Evolutionary conservation across 176 grass and related monocot genomes (phyloP).

Genomic region (Juncus inflexus): DNA sequence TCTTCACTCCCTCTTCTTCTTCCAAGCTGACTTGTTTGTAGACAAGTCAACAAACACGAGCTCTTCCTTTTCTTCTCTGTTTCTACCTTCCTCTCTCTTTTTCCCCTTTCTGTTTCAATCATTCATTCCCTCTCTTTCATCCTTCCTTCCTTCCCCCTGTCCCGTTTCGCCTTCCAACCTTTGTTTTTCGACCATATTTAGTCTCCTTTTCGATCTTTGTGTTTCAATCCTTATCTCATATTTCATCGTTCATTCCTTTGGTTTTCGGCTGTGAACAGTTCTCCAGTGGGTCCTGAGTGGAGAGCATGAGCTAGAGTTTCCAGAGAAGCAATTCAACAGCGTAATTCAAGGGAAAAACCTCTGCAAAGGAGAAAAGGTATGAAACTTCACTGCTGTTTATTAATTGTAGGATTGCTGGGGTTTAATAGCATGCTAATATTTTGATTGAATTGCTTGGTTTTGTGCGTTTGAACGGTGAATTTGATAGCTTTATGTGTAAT

Average conservation of each 20-base stretch:
- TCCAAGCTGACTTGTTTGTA: too few species aligned
- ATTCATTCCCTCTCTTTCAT: too few species aligned
- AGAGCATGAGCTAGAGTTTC: conserved; percentile 7
- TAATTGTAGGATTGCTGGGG: background rate
- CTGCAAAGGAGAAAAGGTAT: background rate
- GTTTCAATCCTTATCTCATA: too few species aligned
- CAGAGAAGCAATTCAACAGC: background rate
- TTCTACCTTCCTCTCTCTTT: too few species aligned
- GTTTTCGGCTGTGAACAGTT: background rate
- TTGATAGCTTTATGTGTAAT: background rate
- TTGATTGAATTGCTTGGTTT: background rate
- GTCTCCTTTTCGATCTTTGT: background rate
- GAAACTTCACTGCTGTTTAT: too few species aligned
- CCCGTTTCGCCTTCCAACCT: too few species aligned
- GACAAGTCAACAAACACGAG: too few species aligned
- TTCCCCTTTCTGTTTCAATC: too few species aligned
- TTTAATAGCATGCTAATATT: background rate
- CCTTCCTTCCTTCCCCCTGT: too few species aligned
- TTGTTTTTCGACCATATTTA: too few species aligned
- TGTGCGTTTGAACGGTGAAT: background rate
- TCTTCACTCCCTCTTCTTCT: too few species aligned
- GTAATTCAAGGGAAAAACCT: conserved; percentile 4
- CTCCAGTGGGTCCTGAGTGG: conserved; percentile 13
- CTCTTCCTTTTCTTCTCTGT: too few species aligned
- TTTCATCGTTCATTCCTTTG: background rate